These are phyloP conservation scores for Lactarius indigo DNA, from an alignment of 768 basidiomycete genomes.

Conservation along the genomic window DNA sequence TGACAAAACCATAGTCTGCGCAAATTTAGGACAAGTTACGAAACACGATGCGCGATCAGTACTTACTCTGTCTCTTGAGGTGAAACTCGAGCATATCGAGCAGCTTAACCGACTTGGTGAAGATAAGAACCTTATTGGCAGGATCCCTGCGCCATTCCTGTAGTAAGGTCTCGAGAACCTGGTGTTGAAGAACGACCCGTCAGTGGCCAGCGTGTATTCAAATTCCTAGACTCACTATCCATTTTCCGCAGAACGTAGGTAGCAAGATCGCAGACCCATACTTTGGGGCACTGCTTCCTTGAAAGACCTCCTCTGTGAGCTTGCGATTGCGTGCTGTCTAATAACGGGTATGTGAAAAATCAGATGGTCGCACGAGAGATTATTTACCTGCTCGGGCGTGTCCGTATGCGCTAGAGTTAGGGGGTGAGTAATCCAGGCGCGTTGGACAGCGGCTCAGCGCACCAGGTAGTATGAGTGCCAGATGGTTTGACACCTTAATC, in stretches of 20 bases:
- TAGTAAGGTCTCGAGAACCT: constrained; percentile 69
- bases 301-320: constrained; percentile 62
- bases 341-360: not conserved
- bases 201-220: not conserved
- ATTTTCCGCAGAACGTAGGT: constrained; percentile 77
- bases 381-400: constrained; percentile 59
- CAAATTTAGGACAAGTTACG: not conserved
- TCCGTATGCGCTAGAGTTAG: constrained; percentile 56
- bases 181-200: not conserved
- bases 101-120: constrained; percentile 89
- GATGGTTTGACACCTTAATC: constrained; percentile 86
- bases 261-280: constrained; percentile 61
- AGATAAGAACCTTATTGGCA: constrained; percentile 86
- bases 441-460: constrained; percentile 4
- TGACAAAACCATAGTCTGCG: constrained; percentile 55
- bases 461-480: constrained; percentile 84
- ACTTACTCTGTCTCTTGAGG: constrained; percentile 52
- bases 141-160: constrained; percentile 60
- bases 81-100: constrained; percentile 82
- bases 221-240: constrained; percentile 51
- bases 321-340: constrained; percentile 55
- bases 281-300: constrained; percentile 50
- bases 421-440: not conserved
- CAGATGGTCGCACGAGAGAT: not conserved
- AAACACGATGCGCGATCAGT: constrained; percentile 6